Evolutionary conservation across 2,329 filamentous ascomycete genomes (phyloP), one percentile per base, ranked within the genome.

Genomic region (Ustulina deusta): DNA sequence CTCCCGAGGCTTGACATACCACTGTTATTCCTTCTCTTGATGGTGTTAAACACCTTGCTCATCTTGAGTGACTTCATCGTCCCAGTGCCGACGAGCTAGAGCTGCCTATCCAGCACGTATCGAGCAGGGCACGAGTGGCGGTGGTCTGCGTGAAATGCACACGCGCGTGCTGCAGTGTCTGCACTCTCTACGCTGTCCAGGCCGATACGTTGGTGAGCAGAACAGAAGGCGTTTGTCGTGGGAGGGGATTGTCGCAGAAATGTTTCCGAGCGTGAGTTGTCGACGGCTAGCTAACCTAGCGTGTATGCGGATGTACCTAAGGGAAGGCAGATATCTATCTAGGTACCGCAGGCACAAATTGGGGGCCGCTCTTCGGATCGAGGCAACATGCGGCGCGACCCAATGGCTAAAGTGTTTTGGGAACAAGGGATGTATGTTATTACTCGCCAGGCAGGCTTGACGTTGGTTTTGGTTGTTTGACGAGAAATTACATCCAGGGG

Each of bases 21-120:
- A 40, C 73, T 73, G n/a, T 77, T 80, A 38, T 81, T 81, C 74
- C 81, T 83, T 76, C 82, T 84, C 75, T 81, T 85, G 77, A 88
- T 83, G 80, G 80, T 85, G 71, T 84, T 85, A 51, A 88, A 81
- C 83, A 88, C 81, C 81, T 83, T 87, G 78, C 83, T 85, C 81
- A 87, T 82, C 77, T 82, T 85, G 68, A 88, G 82, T 42, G 83
- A 81, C 79, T 86, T 87, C 77, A 78, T 79, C 32, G 42, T 80
- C 77, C 6, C 36, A 20, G 38, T 36, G 34, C 20, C 17, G 22
- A 48, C 36, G 49, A 46, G 40, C 32, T 60, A 46, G 63, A 52
- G 27, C 38, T 27, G 7, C 27, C 36, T 60, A 11, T 52, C 11
- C n/a, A 49, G 48, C 29, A 15, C 29, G 55, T 54, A 60, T 57